Percentiles rank a stretch among this genome's conserved stretches.
phyloP scores from a whole-genome alignment of 2,329 filamentous ascomycete genomes.

The Neospermospora avenae region DNA sequence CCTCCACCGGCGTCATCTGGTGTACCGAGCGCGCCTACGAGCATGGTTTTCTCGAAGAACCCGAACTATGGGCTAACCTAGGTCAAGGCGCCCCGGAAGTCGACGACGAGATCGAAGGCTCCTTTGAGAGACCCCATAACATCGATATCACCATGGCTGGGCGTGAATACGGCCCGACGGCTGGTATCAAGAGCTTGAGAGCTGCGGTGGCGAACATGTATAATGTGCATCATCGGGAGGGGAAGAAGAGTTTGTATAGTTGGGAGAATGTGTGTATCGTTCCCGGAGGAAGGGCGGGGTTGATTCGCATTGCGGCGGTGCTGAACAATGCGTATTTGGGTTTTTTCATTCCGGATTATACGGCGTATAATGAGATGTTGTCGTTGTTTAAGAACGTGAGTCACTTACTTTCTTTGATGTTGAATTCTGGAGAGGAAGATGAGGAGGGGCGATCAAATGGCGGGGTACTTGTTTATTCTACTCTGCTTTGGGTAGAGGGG shows the following conservation, averaged over 20 bases:
- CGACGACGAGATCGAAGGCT: slow-evolving; percentile 86
- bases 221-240: slow-evolving; percentile 86
- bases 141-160: slow-evolving; percentile 77
- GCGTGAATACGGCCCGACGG: slow-evolving; percentile 89
- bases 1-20: slow-evolving; percentile 94
- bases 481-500: background rate
- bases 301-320: slow-evolving; percentile 93
- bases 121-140: slow-evolving; percentile 74
- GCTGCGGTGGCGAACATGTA: slow-evolving; percentile 89
- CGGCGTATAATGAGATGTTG: slow-evolving; percentile 97
- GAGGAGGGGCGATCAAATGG: background rate
- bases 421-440: background rate
- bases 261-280: slow-evolving; percentile 99
- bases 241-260: slow-evolving; percentile 84
- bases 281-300: slow-evolving; percentile 83
- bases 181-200: slow-evolving; percentile 86
- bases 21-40: slow-evolving; percentile 83
- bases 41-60: slow-evolving; percentile 82
- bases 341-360: slow-evolving; percentile 95
- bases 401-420: slow-evolving; percentile 8
- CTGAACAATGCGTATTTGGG: slow-evolving; percentile 88
- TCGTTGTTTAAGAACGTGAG: slow-evolving; percentile 83
- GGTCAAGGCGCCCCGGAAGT: slow-evolving; percentile 93
- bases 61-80: slow-evolving; percentile 83
- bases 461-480: background rate